Base-by-base conservation (phyloP, 2,329 filamentous ascomycete genomes). In the Drechslerella coelobrocha region DNA sequence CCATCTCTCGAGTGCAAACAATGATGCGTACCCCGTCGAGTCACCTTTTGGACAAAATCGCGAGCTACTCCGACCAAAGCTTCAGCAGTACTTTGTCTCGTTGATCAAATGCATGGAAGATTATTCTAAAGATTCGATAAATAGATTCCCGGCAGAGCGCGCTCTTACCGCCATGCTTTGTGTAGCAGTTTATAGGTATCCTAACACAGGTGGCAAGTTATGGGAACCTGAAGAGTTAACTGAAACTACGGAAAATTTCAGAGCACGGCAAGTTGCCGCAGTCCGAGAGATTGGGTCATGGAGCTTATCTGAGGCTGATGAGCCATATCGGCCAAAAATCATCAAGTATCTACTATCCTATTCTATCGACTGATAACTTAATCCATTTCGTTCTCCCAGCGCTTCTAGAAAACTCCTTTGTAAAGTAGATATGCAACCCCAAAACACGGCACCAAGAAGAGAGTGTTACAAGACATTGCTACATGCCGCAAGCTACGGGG, bases 301-400 rank as follows among this genome's bases (percentile, higher is more conserved):
- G 55, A 27, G 43, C 7, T n/a, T 59, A 12, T 2, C 26, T 14
- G 43, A 24, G n/a, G 6, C 8, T 10, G 43, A 59, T 19, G 55
- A 59, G 37, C 41, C 41, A 2, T 59, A 59, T 59, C 26, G 55
- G n/a, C 9, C 27, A 17, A 59, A 59, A 9, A 2, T 59, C 21
- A 59, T 59, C 19, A n/a, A 39, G 19, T 48, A 48, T 37, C 17
- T 59, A 4, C 9, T 34, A 2, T n/a, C 12, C 6, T 9, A 27
- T n/a, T 26, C 55, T 14, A 17, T 37, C 2, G 29, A 34, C 10
- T 48, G 43, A 39, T 9, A 26, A 51, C 29, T 12, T n/a, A n/a
- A n/a, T n/a, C n/a, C n/a, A n/a, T n/a, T n/a, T n/a, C n/a, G n/a
- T n/a, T n/a, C n/a, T n/a, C n/a, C n/a, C n/a, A n/a, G n/a, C n/a